Evolutionary conservation across 257 asterid species (phyloP), one percentile per base, ranked within the genome.

Genomic region (Gentiana straminea): DNA sequence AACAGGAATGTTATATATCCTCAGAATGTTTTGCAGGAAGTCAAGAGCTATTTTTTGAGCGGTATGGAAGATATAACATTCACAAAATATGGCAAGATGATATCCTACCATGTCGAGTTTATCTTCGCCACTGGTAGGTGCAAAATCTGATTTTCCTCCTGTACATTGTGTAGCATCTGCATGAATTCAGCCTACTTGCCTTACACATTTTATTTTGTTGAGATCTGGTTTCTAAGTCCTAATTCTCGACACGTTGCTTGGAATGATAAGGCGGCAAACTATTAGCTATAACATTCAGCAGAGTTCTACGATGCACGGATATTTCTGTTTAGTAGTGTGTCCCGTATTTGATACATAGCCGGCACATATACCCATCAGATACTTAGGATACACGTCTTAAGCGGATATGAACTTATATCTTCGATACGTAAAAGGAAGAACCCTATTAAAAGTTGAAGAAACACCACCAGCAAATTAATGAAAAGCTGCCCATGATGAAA

Each of bases 111-210:
- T 92, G 98, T 55, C 96, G 97, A 2, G 84, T 70, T 67, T 88
- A 92, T 81, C 79, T 92, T 41, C 86, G 97, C 35, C 98, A 88
- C 70, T 92, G 98, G 98, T 92, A 67, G 77, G 95, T 77, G 55
- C 39, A 53, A 52, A 53, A 43, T 3, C 0, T 44, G 9, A 46
- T 11, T 13, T 6, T 45, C 24, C 5, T 13, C 2, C 10, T 9
- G 13, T 50, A 41, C 51, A 35, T 1, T 3, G 13, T 9, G 8
- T 8, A 13, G 3, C 38, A 36, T 37, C 43, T 55, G 24, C 43
- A 41, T 39, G 52, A 49, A 39, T 13, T 36, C n/a, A 8, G 43
- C 11, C 61, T 32, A 39, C 12, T 32, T 7, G 60, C 11, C 5
- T 3, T 13, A 3, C 3, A 44, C 34, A 4, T 10, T 13, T 38